A percentile compares a stretch with the other conserved stretches of the same genome.
phyloP scores from a whole-genome alignment of 805 yeast species.

The Ogataea sp. region DNA sequence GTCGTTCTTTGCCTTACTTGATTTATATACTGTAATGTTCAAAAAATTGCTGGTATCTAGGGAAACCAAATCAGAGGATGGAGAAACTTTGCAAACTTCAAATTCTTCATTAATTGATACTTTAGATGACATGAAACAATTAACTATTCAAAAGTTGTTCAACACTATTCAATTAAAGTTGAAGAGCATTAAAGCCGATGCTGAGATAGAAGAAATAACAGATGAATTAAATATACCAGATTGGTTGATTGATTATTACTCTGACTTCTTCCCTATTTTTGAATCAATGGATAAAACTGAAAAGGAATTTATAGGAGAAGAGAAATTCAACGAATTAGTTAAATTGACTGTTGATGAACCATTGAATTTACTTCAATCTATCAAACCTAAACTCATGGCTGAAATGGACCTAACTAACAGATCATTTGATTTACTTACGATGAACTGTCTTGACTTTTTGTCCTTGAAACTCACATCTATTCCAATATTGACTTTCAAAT shows the following conservation, averaged over 20 bases:
- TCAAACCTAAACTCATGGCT: slow-evolving; percentile 3
- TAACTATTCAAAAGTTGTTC: slow-evolving; percentile 31
- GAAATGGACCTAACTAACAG: slow-evolving; percentile 18
- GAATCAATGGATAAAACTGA: slow-evolving; percentile 28
- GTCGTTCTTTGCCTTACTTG: slow-evolving; percentile 54
- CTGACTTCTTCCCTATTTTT: slow-evolving; percentile 51
- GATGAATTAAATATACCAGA: slow-evolving; percentile 71
- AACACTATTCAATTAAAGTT: slow-evolving; percentile 30
- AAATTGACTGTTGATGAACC: slow-evolving; percentile 39
- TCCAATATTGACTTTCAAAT: slow-evolving; percentile 30
- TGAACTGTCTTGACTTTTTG: slow-evolving; percentile 56
- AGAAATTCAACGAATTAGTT: slow-evolving; percentile 29
- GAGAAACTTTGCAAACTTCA: too few relatives aligned
- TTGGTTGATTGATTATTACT: slow-evolving; percentile 64
- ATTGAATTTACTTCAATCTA: slow-evolving; percentile 26
- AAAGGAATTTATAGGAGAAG: slow-evolving; percentile 32
- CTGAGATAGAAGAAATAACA: slow-evolving; percentile 26
- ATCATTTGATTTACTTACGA: slow-evolving; percentile 29
- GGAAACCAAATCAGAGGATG: too few relatives aligned
- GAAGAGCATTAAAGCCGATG: slow-evolving; percentile 20
- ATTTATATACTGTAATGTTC: slow-evolving; percentile 66
- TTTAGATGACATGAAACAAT: slow-evolving; percentile 24
- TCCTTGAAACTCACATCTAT: slow-evolving; percentile 44
- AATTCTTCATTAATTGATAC: slow-evolving; percentile 10
- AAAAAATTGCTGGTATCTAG: slow-evolving; percentile 38